Evolutionary conservation across 257 asterid genomes (phyloP), one percentile per base, ranked within the genome.

Genomic region (Rauvolfia tetraphylla): DNA sequence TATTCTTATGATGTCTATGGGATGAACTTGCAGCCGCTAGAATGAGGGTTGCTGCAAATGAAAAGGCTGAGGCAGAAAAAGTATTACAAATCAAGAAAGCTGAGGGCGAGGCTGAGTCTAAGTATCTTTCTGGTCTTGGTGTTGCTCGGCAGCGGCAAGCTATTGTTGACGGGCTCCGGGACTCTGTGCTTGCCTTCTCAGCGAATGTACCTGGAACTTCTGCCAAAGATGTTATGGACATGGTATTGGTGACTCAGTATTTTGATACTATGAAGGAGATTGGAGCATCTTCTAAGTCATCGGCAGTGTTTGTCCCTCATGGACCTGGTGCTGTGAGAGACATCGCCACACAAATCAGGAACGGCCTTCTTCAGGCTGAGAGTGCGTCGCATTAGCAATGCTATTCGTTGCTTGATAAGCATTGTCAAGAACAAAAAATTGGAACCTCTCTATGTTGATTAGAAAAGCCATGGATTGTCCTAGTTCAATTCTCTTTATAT

Each of bases 41-140:
- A 71, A 61, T 83, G 72, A 82, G 85, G 81, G 75, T 81, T 62
- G 89, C 89, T 29, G 85, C 87, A 7, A 85, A 83, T 58, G 89
- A 85, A 74, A 85, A 85, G 81, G 85, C 85, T 29, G 87, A 85
- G 81, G 89, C 89, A 15, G 87, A 85, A 48, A 85, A 85, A 73
- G 75, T 83, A 61, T 25, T 85, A 70, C 87, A 85, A 51, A 85
- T 83, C 71, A 85, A 85, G 84, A 76, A 39, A 81, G 87, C 85
- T 49, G 89, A 85, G 68, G 85, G 89, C 18, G 89, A 83, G 74
- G 89, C 87, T 12, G 87, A 85, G 72, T 75, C 87, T 5, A 85
- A 83, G 59, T 85, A 78, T 72, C 77, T 85, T 36, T 73, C 85
- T 4, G 89, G 89, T 39, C 82, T 83, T 57, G 89, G 89, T 25